phyloP scores from a whole-genome alignment of 805 yeast species.

The Kurtzmaniella fragi region DNA sequence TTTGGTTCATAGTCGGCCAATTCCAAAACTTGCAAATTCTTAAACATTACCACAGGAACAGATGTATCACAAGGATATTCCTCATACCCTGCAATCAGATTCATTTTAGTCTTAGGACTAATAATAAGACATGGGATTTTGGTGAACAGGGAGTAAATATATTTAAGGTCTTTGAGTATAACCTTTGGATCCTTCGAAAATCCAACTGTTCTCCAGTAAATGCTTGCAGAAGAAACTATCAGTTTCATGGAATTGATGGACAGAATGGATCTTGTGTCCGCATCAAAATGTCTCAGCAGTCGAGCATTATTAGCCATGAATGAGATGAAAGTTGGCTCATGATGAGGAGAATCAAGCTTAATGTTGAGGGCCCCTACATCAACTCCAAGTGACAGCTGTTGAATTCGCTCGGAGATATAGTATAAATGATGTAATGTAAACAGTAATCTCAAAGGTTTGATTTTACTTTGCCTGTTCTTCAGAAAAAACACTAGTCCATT shows the following conservation, averaged over 20 bases:
- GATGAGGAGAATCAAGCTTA: conserved; percentile 53
- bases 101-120: conserved; percentile 56
- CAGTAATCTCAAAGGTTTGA: conserved; percentile 52
- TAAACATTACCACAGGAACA: conserved; percentile 58
- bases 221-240: conserved; percentile 37
- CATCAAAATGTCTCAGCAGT: conserved; percentile 32
- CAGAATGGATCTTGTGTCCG: conserved; percentile 46
- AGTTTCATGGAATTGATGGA: conserved; percentile 58
- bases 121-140: conserved; percentile 60
- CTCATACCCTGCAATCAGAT: conserved; percentile 55
- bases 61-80: conserved; percentile 70
- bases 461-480: conserved; percentile 24
- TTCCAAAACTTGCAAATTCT: conserved; percentile 58
- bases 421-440: conserved; percentile 62
- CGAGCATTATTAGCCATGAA: conserved; percentile 55
- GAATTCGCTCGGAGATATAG: conserved; percentile 56
- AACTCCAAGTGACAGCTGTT: conserved; percentile 38
- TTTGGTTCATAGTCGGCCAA: conserved; percentile 57
- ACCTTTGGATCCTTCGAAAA: conserved; percentile 38
- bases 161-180: conserved; percentile 46
- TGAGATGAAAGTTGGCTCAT: conserved; percentile 50
- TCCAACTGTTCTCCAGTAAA: conserved; percentile 34
- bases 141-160: conserved; percentile 58
- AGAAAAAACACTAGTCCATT: conserved; percentile 54
- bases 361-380: conserved; percentile 61